Conservation (phyloP, 2,329 filamentous ascomycete species). For the Aspergillus quadricinctus region DNA sequence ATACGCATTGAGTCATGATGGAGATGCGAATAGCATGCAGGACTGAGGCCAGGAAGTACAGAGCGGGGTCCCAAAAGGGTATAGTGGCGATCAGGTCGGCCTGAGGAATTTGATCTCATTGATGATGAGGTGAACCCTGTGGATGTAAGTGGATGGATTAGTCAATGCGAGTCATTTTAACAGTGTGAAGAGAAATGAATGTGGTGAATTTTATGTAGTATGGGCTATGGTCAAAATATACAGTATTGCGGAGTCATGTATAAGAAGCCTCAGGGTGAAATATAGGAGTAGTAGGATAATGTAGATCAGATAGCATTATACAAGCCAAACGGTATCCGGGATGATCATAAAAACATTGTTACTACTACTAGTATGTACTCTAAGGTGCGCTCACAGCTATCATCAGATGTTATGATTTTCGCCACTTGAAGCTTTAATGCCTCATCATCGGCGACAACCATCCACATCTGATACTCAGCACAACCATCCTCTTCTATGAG, state of each 20-base stretch:
- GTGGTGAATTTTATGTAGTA: not conserved
- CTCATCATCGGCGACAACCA: not conserved
- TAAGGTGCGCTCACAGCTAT: not conserved
- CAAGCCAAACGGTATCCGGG: not conserved
- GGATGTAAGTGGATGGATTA: not conserved
- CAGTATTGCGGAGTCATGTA: too few species aligned
- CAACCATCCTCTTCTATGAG: too few species aligned
- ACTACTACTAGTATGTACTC: not conserved
- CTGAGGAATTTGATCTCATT: constrained; percentile 10
- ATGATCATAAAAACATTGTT: not conserved
- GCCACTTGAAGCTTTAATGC: not conserved
- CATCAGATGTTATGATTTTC: not conserved
- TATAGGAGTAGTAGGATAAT: not conserved
- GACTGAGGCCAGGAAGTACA: constrained; percentile 6
- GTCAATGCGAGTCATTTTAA: not conserved
- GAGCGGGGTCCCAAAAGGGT: constrained; percentile 24
- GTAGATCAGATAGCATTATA: not conserved
- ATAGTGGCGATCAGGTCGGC: constrained; percentile 7
- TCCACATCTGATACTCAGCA: not conserved
- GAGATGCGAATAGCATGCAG: not conserved
- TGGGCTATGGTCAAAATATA: not conserved
- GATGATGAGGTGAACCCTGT: not conserved
- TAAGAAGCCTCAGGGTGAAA: not conserved
- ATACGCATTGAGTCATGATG: constrained; percentile 1
- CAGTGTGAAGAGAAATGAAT: not conserved